A percentile compares a stretch with the other conserved stretches of the same genome.
Evolutionary conservation across 768 basidiomycete genomes (phyloP).

Genomic region (Coprinopsis marcescibilis): DNA sequence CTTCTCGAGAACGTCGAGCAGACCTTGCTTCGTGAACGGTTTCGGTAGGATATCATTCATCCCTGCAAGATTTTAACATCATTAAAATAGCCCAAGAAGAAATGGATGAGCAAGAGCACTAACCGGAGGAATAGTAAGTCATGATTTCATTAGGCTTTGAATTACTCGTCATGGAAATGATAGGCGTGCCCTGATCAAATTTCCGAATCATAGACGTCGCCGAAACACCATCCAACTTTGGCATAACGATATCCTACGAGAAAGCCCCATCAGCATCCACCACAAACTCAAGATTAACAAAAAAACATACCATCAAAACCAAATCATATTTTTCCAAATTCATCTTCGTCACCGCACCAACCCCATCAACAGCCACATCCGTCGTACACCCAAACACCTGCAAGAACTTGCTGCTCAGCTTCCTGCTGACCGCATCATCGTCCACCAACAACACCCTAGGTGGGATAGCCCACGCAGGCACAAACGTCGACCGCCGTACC

Average conservation of each 20-base stretch:
- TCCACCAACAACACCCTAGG: conserved; percentile 91
- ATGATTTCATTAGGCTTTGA: conserved; percentile 90
- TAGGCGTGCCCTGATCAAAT: conserved; percentile 93
- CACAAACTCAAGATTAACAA: conserved; percentile 11
- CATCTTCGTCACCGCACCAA: conserved; percentile 93
- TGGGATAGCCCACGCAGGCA: conserved; percentile 87
- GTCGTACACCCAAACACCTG: conserved; percentile 94
- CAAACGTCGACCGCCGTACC: conserved; percentile 72
- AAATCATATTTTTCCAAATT: conserved; percentile 94
- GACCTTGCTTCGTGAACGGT: conserved; percentile 92
- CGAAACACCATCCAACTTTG: conserved; percentile 79
- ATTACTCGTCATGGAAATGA: conserved; percentile 97
- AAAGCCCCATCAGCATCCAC: conserved; percentile 4
- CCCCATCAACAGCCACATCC: conserved; percentile 91
- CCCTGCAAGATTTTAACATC: conserved; percentile 30
- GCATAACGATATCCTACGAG: conserved; percentile 89
- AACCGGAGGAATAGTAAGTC: conserved; percentile 78
- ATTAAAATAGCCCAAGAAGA: neutral
- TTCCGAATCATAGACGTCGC: conserved; percentile 92
- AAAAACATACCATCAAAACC: conserved; percentile 77
- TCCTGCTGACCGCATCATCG: conserved; percentile 89
- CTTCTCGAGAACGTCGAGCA: conserved; percentile 94
- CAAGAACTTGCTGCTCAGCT: conserved; percentile 86
- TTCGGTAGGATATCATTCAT: conserved; percentile 98
- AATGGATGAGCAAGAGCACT: neutral